phyloP scores from a whole-genome alignment of 441 rosid genomes.

The Corymbia citriodora region DNA sequence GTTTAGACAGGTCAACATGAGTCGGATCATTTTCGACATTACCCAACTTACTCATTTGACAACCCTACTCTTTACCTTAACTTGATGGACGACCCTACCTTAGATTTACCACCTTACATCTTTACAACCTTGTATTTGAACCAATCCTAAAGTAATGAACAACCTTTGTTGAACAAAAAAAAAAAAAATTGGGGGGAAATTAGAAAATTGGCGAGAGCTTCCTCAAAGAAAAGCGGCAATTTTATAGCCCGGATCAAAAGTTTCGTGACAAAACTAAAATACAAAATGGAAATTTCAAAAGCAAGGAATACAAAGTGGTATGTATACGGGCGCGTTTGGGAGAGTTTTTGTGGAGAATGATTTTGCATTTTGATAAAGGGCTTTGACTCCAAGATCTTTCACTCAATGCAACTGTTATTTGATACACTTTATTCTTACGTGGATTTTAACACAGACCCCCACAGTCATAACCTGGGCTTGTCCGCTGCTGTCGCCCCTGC shows the following conservation, averaged over 20 bases:
- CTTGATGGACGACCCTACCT: not conserved
- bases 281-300: not conserved
- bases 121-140: not conserved
- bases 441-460: not conserved
- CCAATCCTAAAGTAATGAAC: not conserved
- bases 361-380: not conserved
- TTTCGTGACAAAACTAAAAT: not conserved
- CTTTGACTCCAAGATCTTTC: not conserved
- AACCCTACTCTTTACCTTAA: not conserved
- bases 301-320: no score
- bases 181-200: not conserved
- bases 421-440: not conserved
- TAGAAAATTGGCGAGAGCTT: not conserved
- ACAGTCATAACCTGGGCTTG: not conserved
- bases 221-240: not conserved
- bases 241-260: not conserved
- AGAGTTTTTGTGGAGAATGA: not conserved
- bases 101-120: not conserved
- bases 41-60: no score
- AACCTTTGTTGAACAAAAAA: not conserved
- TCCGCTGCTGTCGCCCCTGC: not conserved
- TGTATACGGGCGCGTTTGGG: rapidly evolving
- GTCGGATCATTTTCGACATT: no score
- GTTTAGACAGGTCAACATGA: no score
- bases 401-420: not conserved